phyloP scores from a whole-genome alignment of 345 rosid species.

The Citrus reticulata region DNA sequence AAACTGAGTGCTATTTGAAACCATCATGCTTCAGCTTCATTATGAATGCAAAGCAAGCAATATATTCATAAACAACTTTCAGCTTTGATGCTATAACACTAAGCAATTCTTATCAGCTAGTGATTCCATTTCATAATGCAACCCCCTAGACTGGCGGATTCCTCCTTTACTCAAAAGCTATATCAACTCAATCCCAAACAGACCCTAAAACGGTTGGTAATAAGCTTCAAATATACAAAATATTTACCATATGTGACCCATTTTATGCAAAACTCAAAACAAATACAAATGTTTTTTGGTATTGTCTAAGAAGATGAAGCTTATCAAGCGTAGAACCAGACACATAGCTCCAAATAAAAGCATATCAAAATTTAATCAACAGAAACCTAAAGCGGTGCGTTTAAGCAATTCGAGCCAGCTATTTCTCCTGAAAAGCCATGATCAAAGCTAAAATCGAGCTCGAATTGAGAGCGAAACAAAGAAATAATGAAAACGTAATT shows the following conservation, averaged over 20 bases:
- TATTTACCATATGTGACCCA: not conserved
- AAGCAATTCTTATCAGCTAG: not conserved
- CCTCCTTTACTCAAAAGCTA: not conserved
- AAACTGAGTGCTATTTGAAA: not conserved
- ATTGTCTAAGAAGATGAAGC: not conserved
- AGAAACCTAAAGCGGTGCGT: not conserved
- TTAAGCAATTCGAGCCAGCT: constrained; percentile 4
- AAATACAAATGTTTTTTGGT: not conserved
- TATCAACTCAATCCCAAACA: not conserved
- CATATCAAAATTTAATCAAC: not conserved
- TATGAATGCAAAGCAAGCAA: not conserved
- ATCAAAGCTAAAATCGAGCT: not conserved
- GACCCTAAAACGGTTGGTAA: not conserved
- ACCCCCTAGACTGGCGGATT: too few relatives aligned
- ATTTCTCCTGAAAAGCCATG: not conserved
- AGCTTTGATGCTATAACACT: not conserved
- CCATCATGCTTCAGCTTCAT: not conserved
- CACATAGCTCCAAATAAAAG: not conserved
- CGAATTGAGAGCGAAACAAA: not conserved
- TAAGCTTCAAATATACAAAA: not conserved
- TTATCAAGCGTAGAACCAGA: not conserved
- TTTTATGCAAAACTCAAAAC: not conserved
- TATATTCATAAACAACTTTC: not conserved
- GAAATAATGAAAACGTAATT: constrained; percentile 9
- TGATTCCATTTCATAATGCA: not conserved